These are phyloP conservation scores for Stentor roeselii DNA, from an alignment of 73 alveolate species.

Conservation along the genomic window DNA sequence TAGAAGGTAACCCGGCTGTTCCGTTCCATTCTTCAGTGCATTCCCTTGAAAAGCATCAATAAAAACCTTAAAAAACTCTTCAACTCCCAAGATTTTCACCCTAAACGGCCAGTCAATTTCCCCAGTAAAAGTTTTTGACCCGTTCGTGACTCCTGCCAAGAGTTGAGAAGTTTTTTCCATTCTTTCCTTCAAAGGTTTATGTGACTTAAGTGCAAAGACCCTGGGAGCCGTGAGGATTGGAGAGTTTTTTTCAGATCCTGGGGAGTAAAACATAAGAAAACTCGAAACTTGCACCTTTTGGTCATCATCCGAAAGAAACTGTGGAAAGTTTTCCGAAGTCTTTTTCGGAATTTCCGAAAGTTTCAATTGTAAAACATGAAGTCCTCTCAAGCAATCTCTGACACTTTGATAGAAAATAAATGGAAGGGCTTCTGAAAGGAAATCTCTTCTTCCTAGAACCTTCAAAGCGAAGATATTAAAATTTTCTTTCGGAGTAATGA, in stretches of 20 bases:
- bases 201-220: neutral
- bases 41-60: slow-evolving; percentile 28
- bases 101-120: slow-evolving; percentile 48
- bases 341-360: neutral
- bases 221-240: neutral
- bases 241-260: neutral
- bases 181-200: neutral
- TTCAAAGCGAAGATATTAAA: slow-evolving; percentile 54
- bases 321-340: neutral
- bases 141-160: neutral
- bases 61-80: slow-evolving; percentile 32
- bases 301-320: neutral
- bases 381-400: slow-evolving; percentile 45
- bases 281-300: neutral
- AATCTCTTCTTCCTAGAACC: slow-evolving; percentile 79
- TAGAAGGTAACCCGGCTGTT: slow-evolving; percentile 41
- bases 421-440: slow-evolving; percentile 68
- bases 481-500: slow-evolving; percentile 41
- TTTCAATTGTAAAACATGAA: neutral
- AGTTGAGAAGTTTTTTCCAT: neutral
- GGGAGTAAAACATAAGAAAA: neutral
- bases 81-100: slow-evolving; percentile 35
- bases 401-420: slow-evolving; percentile 77
- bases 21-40: slow-evolving; percentile 49
- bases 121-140: slow-evolving; percentile 34